These are phyloP conservation scores for Rosa chinensis DNA, from an alignment of 306 rosid species.

Conservation along the genomic window DNA sequence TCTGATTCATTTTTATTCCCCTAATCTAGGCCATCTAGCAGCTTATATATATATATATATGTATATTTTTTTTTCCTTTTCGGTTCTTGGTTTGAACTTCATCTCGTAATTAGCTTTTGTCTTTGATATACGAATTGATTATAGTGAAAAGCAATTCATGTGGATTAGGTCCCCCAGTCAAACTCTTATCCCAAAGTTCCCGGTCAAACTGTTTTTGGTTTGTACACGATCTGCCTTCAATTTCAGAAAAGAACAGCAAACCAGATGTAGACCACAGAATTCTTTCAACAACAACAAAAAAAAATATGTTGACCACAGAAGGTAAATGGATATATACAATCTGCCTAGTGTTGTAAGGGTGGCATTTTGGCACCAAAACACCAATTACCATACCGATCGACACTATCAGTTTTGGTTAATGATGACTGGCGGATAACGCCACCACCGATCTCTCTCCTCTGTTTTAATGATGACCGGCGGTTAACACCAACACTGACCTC, in stretches of 20 bases:
- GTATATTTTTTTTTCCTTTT: conserved; percentile 3
- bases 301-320: not conserved
- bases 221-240: not conserved
- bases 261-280: not conserved
- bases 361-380: not conserved
- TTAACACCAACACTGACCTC: not conserved
- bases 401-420: too few species aligned
- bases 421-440: not conserved
- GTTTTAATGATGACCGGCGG: not conserved
- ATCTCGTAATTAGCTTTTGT: not conserved
- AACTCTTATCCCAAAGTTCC: not conserved
- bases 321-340: not conserved
- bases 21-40: conserved; percentile 46
- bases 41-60: not conserved
- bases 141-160: not conserved
- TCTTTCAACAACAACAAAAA: too few species aligned
- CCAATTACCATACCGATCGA: not conserved
- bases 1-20: conserved; percentile 34
- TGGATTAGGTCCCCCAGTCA: not conserved
- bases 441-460: not conserved
- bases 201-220: not conserved
- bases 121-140: not conserved
- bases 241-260: not conserved
- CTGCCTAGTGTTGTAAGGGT: not conserved
- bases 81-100: conserved; percentile 9